Evolutionary conservation across 164 flowering plant species (phyloP), one percentile per base, ranked within the genome.

Genomic region (Chimonanthus salicifolius): DNA sequence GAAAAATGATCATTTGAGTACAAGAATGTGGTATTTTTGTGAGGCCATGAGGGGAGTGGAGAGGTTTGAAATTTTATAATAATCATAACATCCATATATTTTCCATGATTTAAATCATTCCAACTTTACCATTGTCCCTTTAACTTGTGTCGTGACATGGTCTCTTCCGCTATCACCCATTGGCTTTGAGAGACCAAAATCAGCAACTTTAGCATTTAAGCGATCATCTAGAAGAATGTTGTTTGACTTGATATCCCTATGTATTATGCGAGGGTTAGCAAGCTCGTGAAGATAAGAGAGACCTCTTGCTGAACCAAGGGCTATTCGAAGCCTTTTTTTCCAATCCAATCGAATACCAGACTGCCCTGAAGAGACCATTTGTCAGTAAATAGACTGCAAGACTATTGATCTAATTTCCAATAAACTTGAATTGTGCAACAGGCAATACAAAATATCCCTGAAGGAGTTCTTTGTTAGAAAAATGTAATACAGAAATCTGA

Each of bases 281-380:
- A 78, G 82, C 20, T 82, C 87, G 70, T 84, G 85, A 60, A 84
- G 78, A 77, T 84, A 84, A 63, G 81, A 74, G 33, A 84, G 33
- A 6, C 87, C 85, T 75, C 77, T 82, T 43, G 87, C 85, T 67
- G 87, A 79, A 67, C 81, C 87, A n/a, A 82, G 78, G n/a, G 83
- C 82, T 49, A 82, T 70, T 44, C 63, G 74, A 62, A 85, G 78
- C 70, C 87, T 75, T 71, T 78, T 77, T 49, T 43, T 78, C 87
- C 87, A 85, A 47, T 80, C 81, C 76, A 83, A 68, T 43, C 67
- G 70, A 65, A 79, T 69, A 33, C 84, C 85, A 16, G 77, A 71
- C 44, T 72, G 78, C 71, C 87, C 87, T 84, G 71, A 75, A 76
- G 60, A 54, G 10, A 54, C 9, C 11, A 33, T 3, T 54, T 4